Conservation (phyloP, 805 yeast genomes). For the Suhomyces prunicola region DNA sequence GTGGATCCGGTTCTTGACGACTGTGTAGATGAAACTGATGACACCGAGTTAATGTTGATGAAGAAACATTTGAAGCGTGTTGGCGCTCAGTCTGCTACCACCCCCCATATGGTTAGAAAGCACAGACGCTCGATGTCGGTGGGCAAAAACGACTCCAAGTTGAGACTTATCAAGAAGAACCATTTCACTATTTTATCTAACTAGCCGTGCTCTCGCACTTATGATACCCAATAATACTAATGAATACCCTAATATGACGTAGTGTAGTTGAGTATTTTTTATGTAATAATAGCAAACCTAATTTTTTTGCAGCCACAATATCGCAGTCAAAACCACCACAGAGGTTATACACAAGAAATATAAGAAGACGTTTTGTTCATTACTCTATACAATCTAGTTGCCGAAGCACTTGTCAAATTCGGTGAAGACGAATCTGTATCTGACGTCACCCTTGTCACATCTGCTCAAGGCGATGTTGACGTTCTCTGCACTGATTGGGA, state of each 20-base stretch:
- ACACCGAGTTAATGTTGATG: slow-evolving; percentile 13
- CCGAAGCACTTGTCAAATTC: slow-evolving; percentile 51
- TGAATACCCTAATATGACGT: background rate
- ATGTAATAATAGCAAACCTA: background rate
- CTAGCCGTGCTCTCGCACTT: slow-evolving; percentile 2
- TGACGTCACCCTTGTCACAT: slow-evolving; percentile 53
- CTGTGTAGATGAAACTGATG: slow-evolving; percentile 14
- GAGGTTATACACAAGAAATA: background rate
- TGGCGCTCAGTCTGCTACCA: background rate
- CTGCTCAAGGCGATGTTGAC: slow-evolving; percentile 55
- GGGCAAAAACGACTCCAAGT: slow-evolving; percentile 37
- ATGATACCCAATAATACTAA: slow-evolving; percentile 1
- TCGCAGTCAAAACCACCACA: background rate
- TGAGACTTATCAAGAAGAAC: slow-evolving; percentile 31
- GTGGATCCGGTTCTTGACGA: slow-evolving; percentile 7
- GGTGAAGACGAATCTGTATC: slow-evolving; percentile 61
- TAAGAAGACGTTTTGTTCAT: background rate
- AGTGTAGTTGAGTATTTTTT: background rate
- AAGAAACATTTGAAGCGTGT: slow-evolving; percentile 2
- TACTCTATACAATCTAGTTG: slow-evolving; percentile 6
- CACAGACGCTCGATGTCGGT: slow-evolving; percentile 37
- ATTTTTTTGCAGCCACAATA: background rate
- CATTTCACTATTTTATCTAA: slow-evolving; percentile 24
- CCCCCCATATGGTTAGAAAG: slow-evolving; percentile 8
- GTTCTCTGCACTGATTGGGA: slow-evolving; percentile 52